Conservation (phyloP, 2,329 filamentous ascomycete genomes). For the Sarocladium brachiariae region DNA sequence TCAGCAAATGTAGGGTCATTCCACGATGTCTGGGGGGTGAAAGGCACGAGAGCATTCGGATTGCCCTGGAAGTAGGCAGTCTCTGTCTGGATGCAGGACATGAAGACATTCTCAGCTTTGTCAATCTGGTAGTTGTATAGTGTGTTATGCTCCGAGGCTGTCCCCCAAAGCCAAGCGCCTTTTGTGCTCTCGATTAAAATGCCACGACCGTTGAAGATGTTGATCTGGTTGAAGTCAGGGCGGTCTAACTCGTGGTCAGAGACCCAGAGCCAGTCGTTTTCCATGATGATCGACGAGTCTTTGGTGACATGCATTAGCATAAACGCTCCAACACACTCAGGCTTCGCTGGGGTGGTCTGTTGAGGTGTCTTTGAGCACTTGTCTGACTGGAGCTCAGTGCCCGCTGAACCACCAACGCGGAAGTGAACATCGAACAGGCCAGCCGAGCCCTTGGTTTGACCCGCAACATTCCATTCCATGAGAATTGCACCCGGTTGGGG, state of each 20-base stretch:
- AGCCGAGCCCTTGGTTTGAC: slow-evolving; percentile 36
- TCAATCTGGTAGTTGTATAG: slow-evolving; percentile 48
- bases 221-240: slow-evolving; percentile 14
- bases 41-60: slow-evolving; percentile 10
- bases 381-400: slow-evolving; percentile 20
- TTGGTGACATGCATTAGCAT: slow-evolving; percentile 40
- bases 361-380: slow-evolving; percentile 11
- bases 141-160: slow-evolving; percentile 41
- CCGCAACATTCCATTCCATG: slow-evolving; percentile 64
- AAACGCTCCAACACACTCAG: slow-evolving; percentile 37
- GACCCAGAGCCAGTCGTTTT: slow-evolving; percentile 43
- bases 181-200: slow-evolving; percentile 36
- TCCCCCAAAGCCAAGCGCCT: slow-evolving; percentile 46
- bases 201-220: slow-evolving; percentile 37
- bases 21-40: slow-evolving; percentile 5
- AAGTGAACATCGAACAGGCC: slow-evolving; percentile 24
- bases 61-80: slow-evolving; percentile 33
- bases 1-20: slow-evolving; percentile 5
- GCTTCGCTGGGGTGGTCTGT: slow-evolving; percentile 13
- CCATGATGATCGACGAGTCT: slow-evolving; percentile 41
- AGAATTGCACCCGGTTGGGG: slow-evolving; percentile 61
- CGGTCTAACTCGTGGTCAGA: slow-evolving; percentile 44
- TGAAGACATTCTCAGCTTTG: slow-evolving; percentile 35
- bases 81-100: slow-evolving; percentile 38
- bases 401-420: slow-evolving; percentile 34